Evolutionary conservation across 1,139 yeast genomes (phyloP).

Genomic region (Diutina scorzettiae): DNA sequence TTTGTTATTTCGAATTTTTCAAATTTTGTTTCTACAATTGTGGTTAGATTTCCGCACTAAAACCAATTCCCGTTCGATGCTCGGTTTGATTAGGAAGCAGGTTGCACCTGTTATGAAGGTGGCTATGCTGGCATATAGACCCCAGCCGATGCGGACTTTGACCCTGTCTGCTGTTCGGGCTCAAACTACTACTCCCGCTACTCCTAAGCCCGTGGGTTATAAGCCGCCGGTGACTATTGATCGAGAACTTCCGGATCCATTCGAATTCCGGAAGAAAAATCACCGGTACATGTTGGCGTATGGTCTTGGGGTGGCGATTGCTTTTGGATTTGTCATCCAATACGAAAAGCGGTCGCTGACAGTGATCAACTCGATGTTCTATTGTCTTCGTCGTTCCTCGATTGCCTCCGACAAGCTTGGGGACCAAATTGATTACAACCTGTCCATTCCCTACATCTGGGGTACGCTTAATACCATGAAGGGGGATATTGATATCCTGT

Average conservation of each 20-base stretch:
- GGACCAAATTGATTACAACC: constrained; percentile 55
- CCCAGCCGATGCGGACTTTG: not conserved
- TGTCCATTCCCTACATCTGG: constrained; percentile 77
- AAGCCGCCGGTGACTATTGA: constrained; percentile 30
- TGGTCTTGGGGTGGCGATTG: constrained; percentile 48
- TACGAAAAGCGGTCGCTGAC: constrained; percentile 89
- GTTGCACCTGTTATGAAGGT: no score
- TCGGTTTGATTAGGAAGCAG: no score
- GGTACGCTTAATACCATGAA: constrained; percentile 78
- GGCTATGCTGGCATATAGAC: not conserved
- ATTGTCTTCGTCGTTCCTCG: constrained; percentile 71
- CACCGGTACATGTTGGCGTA: constrained; percentile 48
- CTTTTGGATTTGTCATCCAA: constrained; percentile 69
- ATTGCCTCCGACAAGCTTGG: constrained; percentile 60
- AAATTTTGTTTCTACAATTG: no score
- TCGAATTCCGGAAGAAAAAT: constrained; percentile 38
- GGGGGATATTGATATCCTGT: constrained; percentile 66
- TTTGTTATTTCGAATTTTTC: no score
- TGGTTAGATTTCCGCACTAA: no score
- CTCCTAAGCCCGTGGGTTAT: no score
- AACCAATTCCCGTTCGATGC: no score
- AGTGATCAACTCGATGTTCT: constrained; percentile 74
- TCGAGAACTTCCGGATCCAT: constrained; percentile 66
- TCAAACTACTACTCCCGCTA: no score
- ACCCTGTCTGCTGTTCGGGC: not conserved